These are phyloP conservation scores for Porcisia hertigi DNA, from an alignment of 208 protist species.

Conservation along the genomic window DNA sequence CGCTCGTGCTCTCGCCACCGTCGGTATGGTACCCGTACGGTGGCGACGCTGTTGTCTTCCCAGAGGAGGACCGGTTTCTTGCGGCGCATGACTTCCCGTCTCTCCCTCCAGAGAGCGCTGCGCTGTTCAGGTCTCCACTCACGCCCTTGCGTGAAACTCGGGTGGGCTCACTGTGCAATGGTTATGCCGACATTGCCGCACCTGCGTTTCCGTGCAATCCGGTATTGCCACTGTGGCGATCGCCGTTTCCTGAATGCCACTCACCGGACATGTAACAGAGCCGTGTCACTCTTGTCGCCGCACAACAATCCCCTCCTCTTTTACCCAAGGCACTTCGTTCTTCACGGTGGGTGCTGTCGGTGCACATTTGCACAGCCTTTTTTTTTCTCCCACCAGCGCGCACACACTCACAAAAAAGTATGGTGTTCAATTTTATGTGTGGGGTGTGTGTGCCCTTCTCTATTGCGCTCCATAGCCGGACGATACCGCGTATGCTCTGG, in stretches of 20 bases:
- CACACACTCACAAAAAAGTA: neutral
- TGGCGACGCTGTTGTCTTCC: neutral
- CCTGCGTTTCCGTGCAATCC: neutral
- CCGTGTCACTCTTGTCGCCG: neutral
- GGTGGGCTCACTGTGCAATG: slow-evolving; percentile 1
- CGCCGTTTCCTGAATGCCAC: neutral
- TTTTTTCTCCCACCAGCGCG: neutral
- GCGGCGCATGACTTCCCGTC: neutral
- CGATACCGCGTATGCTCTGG: neutral
- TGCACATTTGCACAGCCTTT: neutral
- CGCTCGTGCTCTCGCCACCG: neutral
- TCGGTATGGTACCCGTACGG: neutral
- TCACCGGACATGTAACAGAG: slow-evolving; percentile 1
- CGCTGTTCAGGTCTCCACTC: neutral
- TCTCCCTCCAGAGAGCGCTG: neutral
- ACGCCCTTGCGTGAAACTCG: slow-evolving; percentile 4
- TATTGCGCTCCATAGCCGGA: neutral
- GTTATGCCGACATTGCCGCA: neutral
- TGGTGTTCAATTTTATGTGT: neutral
- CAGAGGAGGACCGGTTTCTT: neutral
- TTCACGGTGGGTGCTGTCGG: neutral
- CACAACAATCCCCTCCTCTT: neutral
- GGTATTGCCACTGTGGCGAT: neutral
- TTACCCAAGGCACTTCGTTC: neutral
- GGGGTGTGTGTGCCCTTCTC: neutral